Base-by-base conservation (phyloP, 495 filamentous ascomycete species). In the Podospora appendiculata region DNA sequence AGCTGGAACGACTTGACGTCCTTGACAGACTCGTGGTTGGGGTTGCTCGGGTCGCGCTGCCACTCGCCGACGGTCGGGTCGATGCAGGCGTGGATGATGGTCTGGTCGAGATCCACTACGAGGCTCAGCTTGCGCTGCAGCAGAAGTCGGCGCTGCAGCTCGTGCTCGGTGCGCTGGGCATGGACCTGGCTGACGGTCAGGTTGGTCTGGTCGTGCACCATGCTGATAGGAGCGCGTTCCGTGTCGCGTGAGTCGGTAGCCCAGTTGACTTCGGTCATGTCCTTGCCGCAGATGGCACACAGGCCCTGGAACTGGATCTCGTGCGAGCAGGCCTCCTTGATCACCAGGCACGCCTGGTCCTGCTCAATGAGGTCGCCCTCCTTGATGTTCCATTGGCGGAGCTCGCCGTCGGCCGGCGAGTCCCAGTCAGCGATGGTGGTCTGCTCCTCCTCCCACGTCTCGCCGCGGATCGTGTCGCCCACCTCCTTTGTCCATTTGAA, bases 61-160 rank as follows among this genome's bases (percentile, higher is more conserved):
- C 93, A 99, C 66, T 99, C 90, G 50, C 83, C 90, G 39, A 99
- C 84, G 1, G 93, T 99, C 16, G 90, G 92, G 53, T 99, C 93
- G 59, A 96, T 92, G 45, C 90, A 95, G 13, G 93, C 93, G 67
- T 99, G 93, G 54, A 99, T 97, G 61, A 99, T 93, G 17, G 93
- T 99, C 68, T 96, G 92, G 64, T 99, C 93, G 25, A 99, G 72
- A 75, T 99, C 93, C 56, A 99, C 93, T 19, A 99, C 93, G 16
- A 99, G 74, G 13, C 89, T 95, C 10, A 99, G 78, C 69, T 92
- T 95, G 48, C 84, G 77, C 32, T 80, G 77, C 57, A 83, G 75
- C 32, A 99, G 75, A 17, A 99, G 72, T 16, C 93, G 83, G 41
- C 81, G 79, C 67, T 96, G 95, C 17, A 89, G 78, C 60, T 93